phyloP scores from a whole-genome alignment of 1,139 yeast genomes.

The Eremothecium coryli region DNA sequence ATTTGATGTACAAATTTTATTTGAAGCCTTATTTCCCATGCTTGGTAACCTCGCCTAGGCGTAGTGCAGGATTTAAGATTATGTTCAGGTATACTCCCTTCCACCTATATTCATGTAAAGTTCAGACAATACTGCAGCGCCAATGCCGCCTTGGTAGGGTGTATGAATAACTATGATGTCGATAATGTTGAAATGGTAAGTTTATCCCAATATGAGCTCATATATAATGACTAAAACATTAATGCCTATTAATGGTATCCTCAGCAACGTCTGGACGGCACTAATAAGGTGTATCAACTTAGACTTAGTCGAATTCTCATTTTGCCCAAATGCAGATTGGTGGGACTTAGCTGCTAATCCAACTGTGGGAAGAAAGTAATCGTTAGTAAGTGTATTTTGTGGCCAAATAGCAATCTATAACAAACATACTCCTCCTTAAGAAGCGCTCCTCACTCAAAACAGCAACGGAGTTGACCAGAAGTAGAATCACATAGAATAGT shows the following conservation, averaged over 20 bases:
- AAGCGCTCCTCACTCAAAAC: conserved; percentile 77
- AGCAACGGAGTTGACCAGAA: conserved; percentile 68
- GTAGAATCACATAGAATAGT: conserved; percentile 54
- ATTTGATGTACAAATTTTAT: neutral
- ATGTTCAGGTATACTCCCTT: no score
- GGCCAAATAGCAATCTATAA: no score
- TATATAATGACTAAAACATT: conserved; percentile 61
- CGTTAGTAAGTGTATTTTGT: no score
- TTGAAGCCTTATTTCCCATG: neutral
- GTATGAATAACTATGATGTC: no score
- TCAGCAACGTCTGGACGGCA: conserved; percentile 65
- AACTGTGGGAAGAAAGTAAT: conserved; percentile 31
- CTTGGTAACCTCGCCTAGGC: no score
- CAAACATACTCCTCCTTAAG: conserved; percentile 52
- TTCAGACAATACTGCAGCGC: no score
- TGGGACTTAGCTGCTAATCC: conserved; percentile 40
- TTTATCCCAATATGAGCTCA: conserved; percentile 63
- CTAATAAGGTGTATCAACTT: conserved; percentile 56
- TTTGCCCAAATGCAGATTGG: conserved; percentile 35
- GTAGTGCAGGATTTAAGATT: no score
- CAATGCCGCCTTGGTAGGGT: no score
- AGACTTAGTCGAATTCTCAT: conserved; percentile 42
- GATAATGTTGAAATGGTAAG: neutral
- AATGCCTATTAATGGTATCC: conserved; percentile 65
- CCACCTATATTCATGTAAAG: no score